phyloP scores from a whole-genome alignment of 768 basidiomycete species.

The Boletus rex-veris region DNA sequence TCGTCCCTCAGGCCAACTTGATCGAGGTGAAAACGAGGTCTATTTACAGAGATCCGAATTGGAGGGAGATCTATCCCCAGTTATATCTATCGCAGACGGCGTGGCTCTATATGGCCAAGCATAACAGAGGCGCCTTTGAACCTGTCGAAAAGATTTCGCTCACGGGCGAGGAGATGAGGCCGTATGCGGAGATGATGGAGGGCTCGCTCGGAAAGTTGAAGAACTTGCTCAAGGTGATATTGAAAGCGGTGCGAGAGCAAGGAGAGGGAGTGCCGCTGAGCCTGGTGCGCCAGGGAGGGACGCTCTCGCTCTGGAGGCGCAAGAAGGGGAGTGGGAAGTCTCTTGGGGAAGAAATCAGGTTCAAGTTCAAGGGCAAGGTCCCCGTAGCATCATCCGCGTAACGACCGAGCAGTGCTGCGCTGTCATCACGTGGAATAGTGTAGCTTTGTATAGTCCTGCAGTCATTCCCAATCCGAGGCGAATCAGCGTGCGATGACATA shows the following conservation, averaged over 20 bases:
- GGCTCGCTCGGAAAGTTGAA: conserved; percentile 26
- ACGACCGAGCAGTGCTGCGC: too few species aligned
- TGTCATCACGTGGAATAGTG: too few species aligned
- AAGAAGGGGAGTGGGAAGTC: conserved; percentile 24
- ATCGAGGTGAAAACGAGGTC: conserved; percentile 37
- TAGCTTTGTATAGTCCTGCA: too few species aligned
- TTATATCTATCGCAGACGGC: conserved; percentile 67
- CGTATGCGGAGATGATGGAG: conserved; percentile 19
- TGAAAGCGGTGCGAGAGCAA: conserved; percentile 46
- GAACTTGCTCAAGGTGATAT: conserved; percentile 35
- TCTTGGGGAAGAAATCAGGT: conserved; percentile 18
- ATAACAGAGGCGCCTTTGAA: conserved; percentile 51
- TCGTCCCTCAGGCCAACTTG: conserved; percentile 35
- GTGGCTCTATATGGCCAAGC: conserved; percentile 57
- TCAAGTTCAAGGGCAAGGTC: conserved; percentile 13
- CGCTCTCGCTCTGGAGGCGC: conserved; percentile 50
- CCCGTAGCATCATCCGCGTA: neutral
- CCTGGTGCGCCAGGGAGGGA: conserved; percentile 45
- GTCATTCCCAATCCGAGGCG: too few species aligned
- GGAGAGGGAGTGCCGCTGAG: conserved; percentile 52
- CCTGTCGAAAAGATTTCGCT: conserved; percentile 46
- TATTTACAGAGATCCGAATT: conserved; percentile 38
- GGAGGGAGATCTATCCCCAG: conserved; percentile 62
- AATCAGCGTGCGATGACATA: too few species aligned
- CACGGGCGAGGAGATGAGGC: conserved; percentile 26